Conservation (phyloP, 164 flowering plant species). For the Aristolochia californica region DNA sequence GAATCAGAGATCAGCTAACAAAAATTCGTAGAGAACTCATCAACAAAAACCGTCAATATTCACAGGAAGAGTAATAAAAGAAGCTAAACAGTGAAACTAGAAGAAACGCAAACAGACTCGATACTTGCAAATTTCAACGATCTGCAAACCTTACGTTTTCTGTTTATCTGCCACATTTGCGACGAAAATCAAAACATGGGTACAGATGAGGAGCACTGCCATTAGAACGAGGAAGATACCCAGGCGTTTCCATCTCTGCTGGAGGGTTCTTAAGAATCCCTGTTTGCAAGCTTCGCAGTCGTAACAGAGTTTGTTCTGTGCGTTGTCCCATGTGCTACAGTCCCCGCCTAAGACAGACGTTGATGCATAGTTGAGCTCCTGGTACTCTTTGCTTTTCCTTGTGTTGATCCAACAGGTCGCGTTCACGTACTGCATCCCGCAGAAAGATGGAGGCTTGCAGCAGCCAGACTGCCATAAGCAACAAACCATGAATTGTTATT, state of each 20-base stretch:
- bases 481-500: too few relatives aligned
- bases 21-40: too few relatives aligned
- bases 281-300: slow-evolving; percentile 28
- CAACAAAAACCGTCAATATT: too few relatives aligned
- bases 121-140: too few relatives aligned
- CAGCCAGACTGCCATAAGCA: slow-evolving; percentile 24
- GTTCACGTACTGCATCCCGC: slow-evolving; percentile 33
- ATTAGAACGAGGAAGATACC: slow-evolving; percentile 26
- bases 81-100: too few relatives aligned
- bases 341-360: slow-evolving; percentile 9
- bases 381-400: neutral
- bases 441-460: slow-evolving; percentile 34
- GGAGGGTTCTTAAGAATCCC: slow-evolving; percentile 23
- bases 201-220: slow-evolving; percentile 16
- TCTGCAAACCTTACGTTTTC: too few relatives aligned
- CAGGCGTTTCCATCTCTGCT: slow-evolving; percentile 28
- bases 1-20: too few relatives aligned
- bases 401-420: slow-evolving; percentile 31
- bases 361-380: neutral
- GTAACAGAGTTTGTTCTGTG: slow-evolving; percentile 19
- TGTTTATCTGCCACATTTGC: too few relatives aligned
- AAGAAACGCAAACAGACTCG: too few relatives aligned
- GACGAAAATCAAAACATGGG: neutral
- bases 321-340: slow-evolving; percentile 31
- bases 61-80: too few relatives aligned